Evolutionary conservation across 768 basidiomycete species (phyloP).

Genomic region (Boletus pseudo-olivaceus): DNA sequence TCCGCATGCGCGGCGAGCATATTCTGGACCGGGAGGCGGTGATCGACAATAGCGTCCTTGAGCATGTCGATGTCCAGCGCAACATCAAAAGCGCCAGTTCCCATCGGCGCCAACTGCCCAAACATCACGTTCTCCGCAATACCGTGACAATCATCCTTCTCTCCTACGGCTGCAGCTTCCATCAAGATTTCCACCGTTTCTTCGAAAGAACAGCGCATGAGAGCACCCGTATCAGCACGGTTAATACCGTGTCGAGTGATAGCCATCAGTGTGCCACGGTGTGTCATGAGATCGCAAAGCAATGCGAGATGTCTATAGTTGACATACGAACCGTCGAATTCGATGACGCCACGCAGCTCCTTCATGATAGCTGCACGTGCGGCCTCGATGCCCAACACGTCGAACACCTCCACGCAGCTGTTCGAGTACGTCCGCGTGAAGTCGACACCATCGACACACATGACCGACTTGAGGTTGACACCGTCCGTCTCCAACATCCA

Average conservation of each 20-base stretch:
- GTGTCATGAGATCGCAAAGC: slow-evolving; percentile 98
- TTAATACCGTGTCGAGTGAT: slow-evolving; percentile 99
- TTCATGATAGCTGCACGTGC: slow-evolving; percentile 91
- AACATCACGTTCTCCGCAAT: slow-evolving; percentile 99
- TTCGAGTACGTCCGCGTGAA: slow-evolving; percentile 93
- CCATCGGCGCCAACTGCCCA: slow-evolving; percentile 99
- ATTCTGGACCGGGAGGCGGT: slow-evolving; percentile 81
- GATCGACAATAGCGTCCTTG: slow-evolving; percentile 97
- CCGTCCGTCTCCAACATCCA: slow-evolving; percentile 99
- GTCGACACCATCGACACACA: slow-evolving; percentile 95
- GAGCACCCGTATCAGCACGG: slow-evolving; percentile 95
- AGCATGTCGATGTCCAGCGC: slow-evolving; percentile 97
- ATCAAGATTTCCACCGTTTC: slow-evolving; percentile 99
- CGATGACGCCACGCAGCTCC: slow-evolving; percentile 93
- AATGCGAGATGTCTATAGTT: slow-evolving; percentile 96
- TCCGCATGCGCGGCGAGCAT: slow-evolving; percentile 77
- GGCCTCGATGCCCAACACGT: slow-evolving; percentile 95
- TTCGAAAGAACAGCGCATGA: slow-evolving; percentile 99
- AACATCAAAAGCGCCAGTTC: slow-evolving; percentile 94
- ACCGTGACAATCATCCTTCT: slow-evolving; percentile 97
- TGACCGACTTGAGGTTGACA: slow-evolving; percentile 90
- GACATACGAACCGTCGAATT: slow-evolving; percentile 99
- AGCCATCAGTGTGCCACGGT: slow-evolving; percentile 91
- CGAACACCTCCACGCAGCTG: slow-evolving; percentile 92
- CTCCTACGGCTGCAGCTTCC: slow-evolving; percentile 97